Base-by-base conservation (phyloP, 1,284 basidiomycete species). In the Ustilago tritici region DNA sequence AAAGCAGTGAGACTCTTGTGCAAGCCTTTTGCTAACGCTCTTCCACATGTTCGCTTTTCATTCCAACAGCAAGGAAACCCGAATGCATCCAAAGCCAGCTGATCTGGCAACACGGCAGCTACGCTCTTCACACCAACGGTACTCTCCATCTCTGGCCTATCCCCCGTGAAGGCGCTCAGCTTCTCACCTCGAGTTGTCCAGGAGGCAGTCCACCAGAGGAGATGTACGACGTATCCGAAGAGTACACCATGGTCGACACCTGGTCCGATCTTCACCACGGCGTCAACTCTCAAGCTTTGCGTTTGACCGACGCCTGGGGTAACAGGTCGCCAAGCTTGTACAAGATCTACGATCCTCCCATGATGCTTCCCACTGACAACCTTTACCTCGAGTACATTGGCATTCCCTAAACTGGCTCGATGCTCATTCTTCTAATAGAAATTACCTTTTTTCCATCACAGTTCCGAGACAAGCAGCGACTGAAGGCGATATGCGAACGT, bases 31-130 rank as follows among this genome's bases (percentile, higher is more conserved):
- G 41, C 11, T 35, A 9, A 34, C 19, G 3, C 32, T 10, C 23
- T 52, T 15, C 17, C 17, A 17, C 14, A 28, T 23, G 3, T 11
- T 10, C 49, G 17, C 23, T 28, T 12, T 10, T 35, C 40, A 19
- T 11, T 19, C 3, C 28, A 7, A 46, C 60, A 71, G 69, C 74
- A 8, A 47, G 65, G 12, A 76, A 80, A 36, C 85, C 83, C 4
- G 69, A 78, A 19, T 86, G 85, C 68, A 80, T 81, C 31, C 74
- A 70, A 38, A 74, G 74, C 8, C 76, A 82, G 49, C 75, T 86
- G 28, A 70, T 85, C 53, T 86, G 83, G 83, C 85, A 86, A 65
- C 85, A 86, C 61, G 85, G 85, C 47, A 79, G 70, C 62, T 85
- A 82, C 66, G 65, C 70, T 4, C 67, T 84, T 14, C 73, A 80